Percentiles rank a stretch among this genome's conserved stretches.
These are phyloP conservation scores for Saccharata proteae DNA, from an alignment of 2,329 filamentous ascomycete species.

Conservation along the genomic window DNA sequence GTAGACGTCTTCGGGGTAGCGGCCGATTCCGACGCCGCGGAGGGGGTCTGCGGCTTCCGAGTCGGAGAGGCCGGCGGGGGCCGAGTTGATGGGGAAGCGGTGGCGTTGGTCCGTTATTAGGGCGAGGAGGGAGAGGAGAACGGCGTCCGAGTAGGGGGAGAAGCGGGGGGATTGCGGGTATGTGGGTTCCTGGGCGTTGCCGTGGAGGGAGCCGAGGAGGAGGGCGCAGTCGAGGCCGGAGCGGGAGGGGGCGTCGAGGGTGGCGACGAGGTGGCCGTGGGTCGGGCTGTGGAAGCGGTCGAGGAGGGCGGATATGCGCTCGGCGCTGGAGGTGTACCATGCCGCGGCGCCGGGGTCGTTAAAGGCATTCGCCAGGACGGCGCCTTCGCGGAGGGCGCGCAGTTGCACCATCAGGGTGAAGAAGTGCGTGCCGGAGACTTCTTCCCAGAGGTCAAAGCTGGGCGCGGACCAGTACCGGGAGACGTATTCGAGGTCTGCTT, in stretches of 20 bases:
- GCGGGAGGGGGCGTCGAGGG: slow-evolving; percentile 28
- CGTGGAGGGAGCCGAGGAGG: slow-evolving; percentile 27
- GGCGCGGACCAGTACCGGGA: slow-evolving; percentile 31
- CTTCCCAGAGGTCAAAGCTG: slow-evolving; percentile 35
- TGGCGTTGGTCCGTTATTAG: slow-evolving; percentile 21
- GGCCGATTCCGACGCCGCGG: slow-evolving; percentile 37
- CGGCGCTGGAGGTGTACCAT: slow-evolving; percentile 28
- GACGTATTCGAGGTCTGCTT: slow-evolving; percentile 34
- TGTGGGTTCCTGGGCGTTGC: slow-evolving; percentile 14
- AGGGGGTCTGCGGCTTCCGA: slow-evolving; percentile 45
- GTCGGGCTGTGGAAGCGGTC: slow-evolving; percentile 25
- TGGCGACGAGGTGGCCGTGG: slow-evolving; percentile 25
- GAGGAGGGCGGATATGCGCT: slow-evolving; percentile 18
- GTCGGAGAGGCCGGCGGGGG: slow-evolving; percentile 11
- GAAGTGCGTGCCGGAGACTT: slow-evolving; percentile 31
- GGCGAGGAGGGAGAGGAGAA: slow-evolving; percentile 24
- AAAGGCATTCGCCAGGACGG: slow-evolving; percentile 21
- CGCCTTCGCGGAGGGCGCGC: slow-evolving; percentile 23
- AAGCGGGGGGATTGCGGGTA: slow-evolving; percentile 41
- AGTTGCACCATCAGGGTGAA: slow-evolving; percentile 28
- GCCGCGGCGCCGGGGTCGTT: slow-evolving; percentile 24
- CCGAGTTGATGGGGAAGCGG: slow-evolving; percentile 28
- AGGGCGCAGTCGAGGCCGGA: slow-evolving; percentile 26
- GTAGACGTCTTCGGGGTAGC: slow-evolving; percentile 33
- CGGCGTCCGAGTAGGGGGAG: slow-evolving; percentile 25